A percentile compares a stretch with the other conserved stretches of the same genome.
phyloP scores from a whole-genome alignment of 805 yeast species.

The Wickerhamomyces mucosus region DNA sequence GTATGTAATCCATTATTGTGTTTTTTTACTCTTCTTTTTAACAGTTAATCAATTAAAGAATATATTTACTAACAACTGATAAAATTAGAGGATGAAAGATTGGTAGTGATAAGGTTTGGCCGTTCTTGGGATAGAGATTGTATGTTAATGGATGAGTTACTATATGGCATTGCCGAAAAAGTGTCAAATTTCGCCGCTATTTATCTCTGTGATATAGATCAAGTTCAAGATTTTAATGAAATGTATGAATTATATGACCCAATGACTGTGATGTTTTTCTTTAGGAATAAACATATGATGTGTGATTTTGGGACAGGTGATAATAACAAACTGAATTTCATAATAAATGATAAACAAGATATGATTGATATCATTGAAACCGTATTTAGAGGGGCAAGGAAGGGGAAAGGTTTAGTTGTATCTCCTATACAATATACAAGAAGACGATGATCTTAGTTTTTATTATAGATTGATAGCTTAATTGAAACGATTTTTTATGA shows the following conservation, averaged over 20 bases:
- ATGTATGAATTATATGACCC: constrained; percentile 91
- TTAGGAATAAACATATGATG: constrained; percentile 91
- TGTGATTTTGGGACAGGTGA: constrained; percentile 98
- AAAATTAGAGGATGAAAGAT: constrained; percentile 61
- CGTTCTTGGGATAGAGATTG: constrained; percentile 68
- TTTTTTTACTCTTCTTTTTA: constrained; percentile 3
- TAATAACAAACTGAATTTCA: constrained; percentile 86
- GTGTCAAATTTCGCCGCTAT: constrained; percentile 82
- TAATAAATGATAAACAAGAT: constrained; percentile 72
- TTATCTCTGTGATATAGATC: constrained; percentile 80
- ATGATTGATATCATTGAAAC: constrained; percentile 86
- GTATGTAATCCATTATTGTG: no score
- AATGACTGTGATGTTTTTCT: constrained; percentile 88
- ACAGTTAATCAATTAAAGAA: neutral
- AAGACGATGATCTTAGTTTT: constrained; percentile 5
- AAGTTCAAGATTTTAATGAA: constrained; percentile 82
- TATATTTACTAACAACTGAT: neutral
- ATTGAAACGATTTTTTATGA: no score
- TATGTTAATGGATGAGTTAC: constrained; percentile 82
- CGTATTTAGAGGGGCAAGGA: constrained; percentile 81
- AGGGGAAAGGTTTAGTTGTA: constrained; percentile 85
- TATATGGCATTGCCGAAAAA: constrained; percentile 72
- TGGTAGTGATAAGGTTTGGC: constrained; percentile 87
- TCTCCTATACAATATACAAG: constrained; percentile 44
- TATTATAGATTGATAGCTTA: neutral